A percentile compares a stretch with the other conserved stretches of the same genome.
Conservation (phyloP, 139 green algal genomes). For the Auxenochlorella protothecoides region DNA sequence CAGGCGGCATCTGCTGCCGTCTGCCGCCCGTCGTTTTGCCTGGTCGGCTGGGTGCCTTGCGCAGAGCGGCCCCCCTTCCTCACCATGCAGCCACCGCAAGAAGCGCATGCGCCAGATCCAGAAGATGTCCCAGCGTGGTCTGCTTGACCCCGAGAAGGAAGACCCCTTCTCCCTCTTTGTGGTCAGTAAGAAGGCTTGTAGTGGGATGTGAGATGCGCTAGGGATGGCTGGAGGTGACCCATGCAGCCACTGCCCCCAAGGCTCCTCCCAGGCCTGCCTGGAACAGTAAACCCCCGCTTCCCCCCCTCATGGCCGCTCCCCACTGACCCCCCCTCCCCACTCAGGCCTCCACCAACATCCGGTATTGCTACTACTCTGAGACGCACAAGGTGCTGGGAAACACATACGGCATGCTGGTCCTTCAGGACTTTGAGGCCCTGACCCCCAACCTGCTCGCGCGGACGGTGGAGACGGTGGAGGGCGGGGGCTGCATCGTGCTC, state of each 20-base stretch:
- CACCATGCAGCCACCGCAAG: conserved; percentile 65
- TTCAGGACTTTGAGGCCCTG: conserved; percentile 99
- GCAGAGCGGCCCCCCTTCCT: not conserved
- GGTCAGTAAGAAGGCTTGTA: not conserved
- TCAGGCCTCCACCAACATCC: conserved; percentile 82
- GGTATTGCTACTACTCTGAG: conserved; percentile 97
- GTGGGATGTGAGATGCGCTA: not conserved
- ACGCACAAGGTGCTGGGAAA: conserved; percentile 95
- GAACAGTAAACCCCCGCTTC: no score
- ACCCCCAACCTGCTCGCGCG: conserved; percentile 94
- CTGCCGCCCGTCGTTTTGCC: no score
- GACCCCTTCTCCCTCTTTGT: conserved; percentile 97
- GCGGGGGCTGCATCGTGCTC: conserved; percentile 87
- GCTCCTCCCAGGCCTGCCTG: no score
- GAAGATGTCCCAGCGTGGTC: conserved; percentile 84
- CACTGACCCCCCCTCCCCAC: not conserved
- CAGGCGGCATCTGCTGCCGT: no score
- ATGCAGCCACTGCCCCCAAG: no score
- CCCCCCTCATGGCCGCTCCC: no score
- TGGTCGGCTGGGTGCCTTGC: not conserved
- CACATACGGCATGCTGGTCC: conserved; percentile 97
- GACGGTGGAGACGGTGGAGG: conserved; percentile 97
- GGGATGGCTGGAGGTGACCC: not conserved
- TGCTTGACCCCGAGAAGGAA: conserved; percentile 92
- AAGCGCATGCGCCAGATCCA: conserved; percentile 95